Conservation (phyloP, 805 yeast species). For the Tetrapisispora nanseiensis region DNA sequence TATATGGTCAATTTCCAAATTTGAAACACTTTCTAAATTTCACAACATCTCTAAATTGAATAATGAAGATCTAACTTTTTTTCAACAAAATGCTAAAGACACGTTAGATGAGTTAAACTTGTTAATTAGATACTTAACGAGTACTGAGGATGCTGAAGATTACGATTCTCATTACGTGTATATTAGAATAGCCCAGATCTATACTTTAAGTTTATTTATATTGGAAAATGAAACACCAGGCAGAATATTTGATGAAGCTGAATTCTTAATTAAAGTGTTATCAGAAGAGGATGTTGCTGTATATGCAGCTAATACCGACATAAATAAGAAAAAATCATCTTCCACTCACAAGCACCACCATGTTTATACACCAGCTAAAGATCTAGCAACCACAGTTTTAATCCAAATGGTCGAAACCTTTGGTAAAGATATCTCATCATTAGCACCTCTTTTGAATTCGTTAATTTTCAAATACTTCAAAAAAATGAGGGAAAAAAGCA, state of each 20-base stretch:
- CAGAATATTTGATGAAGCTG: slow-evolving; percentile 22
- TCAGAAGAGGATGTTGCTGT: slow-evolving; percentile 20
- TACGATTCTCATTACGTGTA: slow-evolving; percentile 18
- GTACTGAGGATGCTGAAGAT: slow-evolving; percentile 8
- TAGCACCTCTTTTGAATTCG: slow-evolving; percentile 27
- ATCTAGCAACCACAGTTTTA: slow-evolving; percentile 23
- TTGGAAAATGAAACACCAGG: slow-evolving; percentile 13
- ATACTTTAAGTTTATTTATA: slow-evolving; percentile 9
- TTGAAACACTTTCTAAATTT: not conserved
- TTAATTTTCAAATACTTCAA: slow-evolving; percentile 28
- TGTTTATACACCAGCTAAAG: slow-evolving; percentile 20
- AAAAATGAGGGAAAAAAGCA: slow-evolving; percentile 25
- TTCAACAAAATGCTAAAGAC: slow-evolving; percentile 2
- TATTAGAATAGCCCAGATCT: slow-evolving; percentile 16
- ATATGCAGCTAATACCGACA: slow-evolving; percentile 6
- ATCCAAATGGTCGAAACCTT: slow-evolving; percentile 27
- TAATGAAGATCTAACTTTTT: not conserved
- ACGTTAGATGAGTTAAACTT: slow-evolving; percentile 7
- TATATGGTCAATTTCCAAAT: slow-evolving; percentile 13
- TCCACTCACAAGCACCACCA: slow-evolving; percentile 11
- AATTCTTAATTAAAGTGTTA: slow-evolving; percentile 18
- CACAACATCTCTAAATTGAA: not conserved
- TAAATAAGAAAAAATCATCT: slow-evolving; percentile 14
- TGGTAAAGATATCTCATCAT: slow-evolving; percentile 28
- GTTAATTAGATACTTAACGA: slow-evolving; percentile 8